phyloP scores from a whole-genome alignment of 2,329 filamentous ascomycete genomes.

The Diplocarpon mali region DNA sequence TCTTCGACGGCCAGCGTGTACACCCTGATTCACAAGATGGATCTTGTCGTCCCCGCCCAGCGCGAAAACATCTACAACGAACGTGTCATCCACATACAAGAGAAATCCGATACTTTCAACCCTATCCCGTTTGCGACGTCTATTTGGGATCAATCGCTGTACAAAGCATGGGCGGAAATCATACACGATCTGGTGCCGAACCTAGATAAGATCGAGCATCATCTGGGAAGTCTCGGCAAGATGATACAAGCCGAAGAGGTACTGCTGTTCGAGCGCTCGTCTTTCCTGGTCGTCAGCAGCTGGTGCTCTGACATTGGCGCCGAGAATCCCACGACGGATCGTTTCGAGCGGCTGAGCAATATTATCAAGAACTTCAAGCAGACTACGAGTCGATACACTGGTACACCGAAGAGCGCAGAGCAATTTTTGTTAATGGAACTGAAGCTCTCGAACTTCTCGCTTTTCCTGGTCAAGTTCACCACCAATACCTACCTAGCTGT shows the following conservation, averaged over 20 bases:
- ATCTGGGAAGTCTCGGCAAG: constrained; percentile 70
- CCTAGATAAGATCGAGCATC: constrained; percentile 73
- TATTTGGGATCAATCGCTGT: constrained; percentile 97
- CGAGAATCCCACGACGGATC: constrained; percentile 80
- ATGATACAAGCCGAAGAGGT: constrained; percentile 90
- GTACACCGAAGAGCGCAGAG: constrained; percentile 69
- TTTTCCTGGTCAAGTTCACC: constrained; percentile 91
- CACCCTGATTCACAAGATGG: constrained; percentile 97
- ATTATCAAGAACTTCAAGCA: constrained; percentile 99
- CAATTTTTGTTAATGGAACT: constrained; percentile 75
- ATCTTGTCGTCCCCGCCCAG: constrained; percentile 72
- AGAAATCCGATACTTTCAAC: constrained; percentile 62
- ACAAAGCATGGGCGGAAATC: constrained; percentile 96
- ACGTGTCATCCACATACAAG: constrained; percentile 63
- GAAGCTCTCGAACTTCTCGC: constrained; percentile 72
- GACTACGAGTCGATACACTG: constrained; percentile 61
- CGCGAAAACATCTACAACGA: constrained; percentile 79
- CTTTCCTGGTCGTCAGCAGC: constrained; percentile 90
- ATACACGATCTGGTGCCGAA: constrained; percentile 98
- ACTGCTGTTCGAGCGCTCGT: constrained; percentile 88
- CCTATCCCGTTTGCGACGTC: constrained; percentile 88
- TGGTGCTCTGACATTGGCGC: constrained; percentile 68
- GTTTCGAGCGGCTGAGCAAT: constrained; percentile 89
- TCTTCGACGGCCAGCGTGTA: constrained; percentile 76
- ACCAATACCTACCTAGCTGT: constrained; percentile 96